Evolutionary conservation across 768 basidiomycete genomes (phyloP).

Genomic region (Gyrodon lividus): DNA sequence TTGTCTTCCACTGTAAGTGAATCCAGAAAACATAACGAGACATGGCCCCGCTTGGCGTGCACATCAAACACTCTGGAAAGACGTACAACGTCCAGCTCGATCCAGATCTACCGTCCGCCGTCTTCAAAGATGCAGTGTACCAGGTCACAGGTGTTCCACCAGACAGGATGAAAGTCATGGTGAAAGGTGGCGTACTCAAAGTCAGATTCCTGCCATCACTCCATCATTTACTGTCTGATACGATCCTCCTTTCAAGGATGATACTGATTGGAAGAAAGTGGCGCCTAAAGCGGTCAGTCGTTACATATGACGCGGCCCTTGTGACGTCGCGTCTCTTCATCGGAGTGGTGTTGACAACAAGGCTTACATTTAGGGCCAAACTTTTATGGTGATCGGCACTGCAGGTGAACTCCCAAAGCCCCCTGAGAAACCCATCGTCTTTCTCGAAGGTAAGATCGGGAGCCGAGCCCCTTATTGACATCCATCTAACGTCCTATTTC

Average conservation of each 20-base stretch:
- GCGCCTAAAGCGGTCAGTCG: slow-evolving; percentile 71
- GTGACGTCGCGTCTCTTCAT: slow-evolving; percentile 5
- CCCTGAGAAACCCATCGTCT: slow-evolving; percentile 73
- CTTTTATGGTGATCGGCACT: slow-evolving; percentile 90
- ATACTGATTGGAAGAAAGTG: slow-evolving; percentile 82
- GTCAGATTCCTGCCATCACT: slow-evolving; percentile 36
- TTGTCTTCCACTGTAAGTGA: slow-evolving; percentile 3
- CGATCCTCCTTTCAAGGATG: slow-evolving; percentile 55
- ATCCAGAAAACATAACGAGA: not conserved
- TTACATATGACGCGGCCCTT: not conserved
- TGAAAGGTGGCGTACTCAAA: slow-evolving; percentile 90
- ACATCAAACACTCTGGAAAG: slow-evolving; percentile 91
- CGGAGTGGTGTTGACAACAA: not conserved
- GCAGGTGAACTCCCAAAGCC: slow-evolving; percentile 91
- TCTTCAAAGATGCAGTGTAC: slow-evolving; percentile 84
- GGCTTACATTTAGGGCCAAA: slow-evolving; percentile 61
- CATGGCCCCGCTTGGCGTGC: slow-evolving; percentile 73
- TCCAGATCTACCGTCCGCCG: slow-evolving; percentile 60
- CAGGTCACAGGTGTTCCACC: slow-evolving; percentile 81
- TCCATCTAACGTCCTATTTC: slow-evolving; percentile 13
- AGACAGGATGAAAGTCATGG: slow-evolving; percentile 97
- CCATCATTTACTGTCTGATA: not conserved
- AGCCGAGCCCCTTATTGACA: not conserved
- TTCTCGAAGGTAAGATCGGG: slow-evolving; percentile 69
- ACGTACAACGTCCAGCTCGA: slow-evolving; percentile 69